These are phyloP conservation scores for Pyrenopolyporus hunteri DNA, from an alignment of 495 filamentous ascomycete species.

Conservation along the genomic window DNA sequence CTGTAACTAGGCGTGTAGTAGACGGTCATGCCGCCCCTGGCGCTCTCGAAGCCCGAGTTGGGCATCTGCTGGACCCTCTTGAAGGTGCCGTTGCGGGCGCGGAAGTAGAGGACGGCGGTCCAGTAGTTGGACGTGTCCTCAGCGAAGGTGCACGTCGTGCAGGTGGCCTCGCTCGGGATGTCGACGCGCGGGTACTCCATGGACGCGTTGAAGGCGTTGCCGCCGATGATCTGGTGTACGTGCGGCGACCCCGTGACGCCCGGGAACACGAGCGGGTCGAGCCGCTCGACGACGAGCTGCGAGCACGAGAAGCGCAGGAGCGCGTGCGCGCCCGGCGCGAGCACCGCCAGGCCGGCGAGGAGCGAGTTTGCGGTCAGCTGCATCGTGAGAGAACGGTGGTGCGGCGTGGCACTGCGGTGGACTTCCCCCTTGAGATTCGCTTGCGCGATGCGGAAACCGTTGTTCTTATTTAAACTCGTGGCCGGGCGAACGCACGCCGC, in stretches of 20 bases:
- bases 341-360: constrained; percentile 49
- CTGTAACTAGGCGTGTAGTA: constrained; percentile 41
- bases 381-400: constrained; percentile 30
- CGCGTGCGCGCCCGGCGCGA: constrained; percentile 49
- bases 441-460: constrained; percentile 7
- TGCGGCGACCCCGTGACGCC: constrained; percentile 47
- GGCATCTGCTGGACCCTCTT: constrained; percentile 42
- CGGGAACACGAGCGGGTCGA: constrained; percentile 49
- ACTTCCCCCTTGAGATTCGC: not conserved
- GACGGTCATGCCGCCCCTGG: constrained; percentile 43
- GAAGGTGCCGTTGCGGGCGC: constrained; percentile 44
- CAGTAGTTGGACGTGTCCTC: constrained; percentile 49
- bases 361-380: constrained; percentile 38
- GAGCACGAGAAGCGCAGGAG: constrained; percentile 50
- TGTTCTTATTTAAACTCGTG: constrained; percentile 28
- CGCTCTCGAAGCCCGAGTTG: constrained; percentile 38
- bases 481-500: constrained; percentile 11
- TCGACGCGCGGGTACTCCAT: constrained; percentile 40
- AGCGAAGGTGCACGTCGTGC: constrained; percentile 45
- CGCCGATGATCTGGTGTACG: constrained; percentile 54
- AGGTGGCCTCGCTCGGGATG: constrained; percentile 39
- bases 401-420: not conserved
- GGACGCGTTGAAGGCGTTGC: constrained; percentile 43
- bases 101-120: constrained; percentile 45
- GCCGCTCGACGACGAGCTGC: constrained; percentile 45